Percentiles rank a stretch among this genome's conserved stretches.
Conservation (phyloP, 148 eudicot genomes). For the Diospyros lotus region DNA sequence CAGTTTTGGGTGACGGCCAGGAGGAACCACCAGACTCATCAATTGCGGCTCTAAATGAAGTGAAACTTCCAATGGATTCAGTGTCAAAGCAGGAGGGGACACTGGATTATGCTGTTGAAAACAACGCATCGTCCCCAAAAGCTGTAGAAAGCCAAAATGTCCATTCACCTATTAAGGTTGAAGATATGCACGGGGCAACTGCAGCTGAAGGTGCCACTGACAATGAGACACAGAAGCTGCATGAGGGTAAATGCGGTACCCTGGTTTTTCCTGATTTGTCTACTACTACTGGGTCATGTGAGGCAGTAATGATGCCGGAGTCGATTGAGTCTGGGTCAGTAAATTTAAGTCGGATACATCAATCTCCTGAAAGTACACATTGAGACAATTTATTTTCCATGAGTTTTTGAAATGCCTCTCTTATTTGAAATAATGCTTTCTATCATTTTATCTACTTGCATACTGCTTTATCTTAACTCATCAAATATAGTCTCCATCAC, state of each 20-base stretch:
- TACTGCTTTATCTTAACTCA: conserved; percentile 11
- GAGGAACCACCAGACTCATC: conserved; percentile 13
- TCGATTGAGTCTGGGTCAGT: conserved; percentile 73
- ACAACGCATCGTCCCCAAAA: conserved; percentile 1
- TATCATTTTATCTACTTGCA: conserved; percentile 1
- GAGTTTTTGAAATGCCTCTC: conserved; percentile 14
- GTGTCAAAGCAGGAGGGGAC: conserved; percentile 14
- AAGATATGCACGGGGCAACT: conserved; percentile 15
- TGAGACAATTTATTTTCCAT: conserved; percentile 22
- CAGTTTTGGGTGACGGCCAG: neutral
- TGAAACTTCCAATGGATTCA: conserved; percentile 28
- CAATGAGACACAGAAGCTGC: conserved; percentile 27
- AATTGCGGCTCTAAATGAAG: conserved; percentile 1
- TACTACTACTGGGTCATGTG: conserved; percentile 42
- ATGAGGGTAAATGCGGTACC: conserved; percentile 47
- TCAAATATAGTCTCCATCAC: neutral
- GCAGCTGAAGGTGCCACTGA: conserved; percentile 16
- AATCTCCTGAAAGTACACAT: conserved; percentile 33
- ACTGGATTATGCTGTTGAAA: conserved; percentile 7
- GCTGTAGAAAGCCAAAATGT: conserved; percentile 11
- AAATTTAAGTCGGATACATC: conserved; percentile 94
- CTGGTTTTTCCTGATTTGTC: conserved; percentile 51
- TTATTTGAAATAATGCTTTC: conserved; percentile 6
- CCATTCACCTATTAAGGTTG: conserved; percentile 18
- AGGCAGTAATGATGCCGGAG: conserved; percentile 55